phyloP scores from a whole-genome alignment of 2,329 filamentous ascomycete species.

The Fusarium aywerte region DNA sequence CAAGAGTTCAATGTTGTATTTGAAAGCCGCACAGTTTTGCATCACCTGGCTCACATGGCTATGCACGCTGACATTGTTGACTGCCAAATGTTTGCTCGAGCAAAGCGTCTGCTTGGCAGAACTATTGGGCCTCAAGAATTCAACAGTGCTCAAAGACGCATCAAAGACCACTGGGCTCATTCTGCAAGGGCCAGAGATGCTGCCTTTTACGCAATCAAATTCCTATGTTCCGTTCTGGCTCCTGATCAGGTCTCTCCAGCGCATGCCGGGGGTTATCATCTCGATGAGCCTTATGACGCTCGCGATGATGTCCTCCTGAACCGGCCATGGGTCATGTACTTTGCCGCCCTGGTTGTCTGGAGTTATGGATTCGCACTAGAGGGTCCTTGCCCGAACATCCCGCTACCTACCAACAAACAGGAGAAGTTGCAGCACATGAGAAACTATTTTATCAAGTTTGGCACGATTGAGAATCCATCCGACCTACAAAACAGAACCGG shows the following conservation, averaged over 20 bases:
- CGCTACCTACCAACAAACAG: slow-evolving; percentile 66
- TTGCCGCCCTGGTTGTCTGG: slow-evolving; percentile 92
- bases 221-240: slow-evolving; percentile 84
- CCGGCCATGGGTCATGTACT: slow-evolving; percentile 94
- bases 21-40: slow-evolving; percentile 87
- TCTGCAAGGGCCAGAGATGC: slow-evolving; percentile 89
- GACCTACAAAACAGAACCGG: slow-evolving; percentile 78
- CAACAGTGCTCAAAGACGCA: slow-evolving; percentile 79
- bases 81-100: slow-evolving; percentile 93
- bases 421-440: slow-evolving; percentile 83
- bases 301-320: slow-evolving; percentile 91
- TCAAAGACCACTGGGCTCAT: slow-evolving; percentile 90
- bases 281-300: slow-evolving; percentile 74
- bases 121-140: slow-evolving; percentile 86
- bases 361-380: slow-evolving; percentile 93
- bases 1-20: slow-evolving; percentile 75
- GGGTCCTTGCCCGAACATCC: slow-evolving; percentile 71
- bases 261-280: slow-evolving; percentile 54
- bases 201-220: slow-evolving; percentile 90
- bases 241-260: slow-evolving; percentile 56
- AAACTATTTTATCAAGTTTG: slow-evolving; percentile 77
- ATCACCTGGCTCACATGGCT: slow-evolving; percentile 96
- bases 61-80: slow-evolving; percentile 99
- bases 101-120: slow-evolving; percentile 84
- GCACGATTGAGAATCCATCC: slow-evolving; percentile 77